Evolutionary conservation across 73 alveolate species (phyloP), one percentile per base, ranked within the genome.

Genomic region (Diophrys appendiculata): DNA sequence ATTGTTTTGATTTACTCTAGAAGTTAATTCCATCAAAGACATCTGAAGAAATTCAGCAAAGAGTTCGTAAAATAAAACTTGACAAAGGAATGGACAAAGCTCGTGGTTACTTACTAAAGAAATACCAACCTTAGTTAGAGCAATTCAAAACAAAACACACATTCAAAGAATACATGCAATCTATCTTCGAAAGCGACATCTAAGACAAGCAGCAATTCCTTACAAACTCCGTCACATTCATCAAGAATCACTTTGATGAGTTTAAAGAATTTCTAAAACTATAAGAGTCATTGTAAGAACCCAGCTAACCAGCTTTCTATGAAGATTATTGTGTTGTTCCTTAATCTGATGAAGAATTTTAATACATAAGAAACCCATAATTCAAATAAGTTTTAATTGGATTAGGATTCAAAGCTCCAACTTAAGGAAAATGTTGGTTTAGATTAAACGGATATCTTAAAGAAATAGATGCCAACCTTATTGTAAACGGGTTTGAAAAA

Each of bases 61-160:
- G 98, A 82, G 78, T 79, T 29, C 80, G 79, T 29, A 54, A 60
- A 32, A 79, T 92, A 30, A 89, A 82, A 43, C 84, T 92, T n/a
- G 71, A 77, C 22, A 60, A 83, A 24, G 93, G 92, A 35, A 74
- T 69, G 5, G 83, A 69, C 25, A 73, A 54, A 64, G 98, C 98
- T 0, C 81, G 60, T 11, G 60, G n/a, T 43, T 11, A 11, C 60
- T 43, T 43, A 43, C 5, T 43, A 18, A 43, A 43, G 18, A 18
- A 43, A 18, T 43, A 43, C 18, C 18, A 43, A 43, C 60, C 60
- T 11, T 5, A 43, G 5, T 5, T 18, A 11, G 60, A 18, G 60
- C 5, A 43, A 43, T 5, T 18, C 18, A 5, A 43, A 43, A 11
- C 18, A 43, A 43, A 43, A 18, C 5, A 11, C 60, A 43, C 60